Conservation (phyloP, 768 basidiomycete species). For the Boletus tomentosulus region DNA sequence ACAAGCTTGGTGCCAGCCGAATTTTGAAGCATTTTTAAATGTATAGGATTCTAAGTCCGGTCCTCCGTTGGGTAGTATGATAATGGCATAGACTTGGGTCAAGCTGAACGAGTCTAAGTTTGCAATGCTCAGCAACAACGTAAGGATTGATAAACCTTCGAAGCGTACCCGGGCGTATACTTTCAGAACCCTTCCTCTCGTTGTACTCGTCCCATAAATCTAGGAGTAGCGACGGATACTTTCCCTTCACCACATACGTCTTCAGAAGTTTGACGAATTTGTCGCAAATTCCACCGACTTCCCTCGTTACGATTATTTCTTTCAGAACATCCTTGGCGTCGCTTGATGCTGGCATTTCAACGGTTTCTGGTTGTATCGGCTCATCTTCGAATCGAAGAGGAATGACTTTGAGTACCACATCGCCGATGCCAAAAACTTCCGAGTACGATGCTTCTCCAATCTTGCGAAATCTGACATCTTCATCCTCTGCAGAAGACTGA, state of each 20-base stretch:
- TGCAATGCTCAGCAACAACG: conserved; percentile 5
- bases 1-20: conserved; percentile 82
- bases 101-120: conserved; percentile 65
- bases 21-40: conserved; percentile 53
- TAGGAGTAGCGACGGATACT: conserved; percentile 76
- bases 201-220: conserved; percentile 86
- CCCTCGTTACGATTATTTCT: conserved; percentile 72
- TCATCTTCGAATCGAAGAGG: conserved; percentile 60
- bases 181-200: conserved; percentile 71
- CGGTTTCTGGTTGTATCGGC: conserved; percentile 27
- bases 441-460: conserved; percentile 97
- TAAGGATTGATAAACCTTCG: neutral
- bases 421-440: conserved; percentile 89
- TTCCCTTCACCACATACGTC: conserved; percentile 81
- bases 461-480: conserved; percentile 58
- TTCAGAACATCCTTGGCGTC: conserved; percentile 75
- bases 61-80: conserved; percentile 88
- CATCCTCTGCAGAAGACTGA: conserved; percentile 29
- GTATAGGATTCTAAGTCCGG: conserved; percentile 84
- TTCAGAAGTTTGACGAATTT: conserved; percentile 82
- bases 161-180: conserved; percentile 73
- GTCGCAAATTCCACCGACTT: conserved; percentile 69
- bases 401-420: conserved; percentile 88
- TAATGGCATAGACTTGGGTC: conserved; percentile 82
- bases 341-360: conserved; percentile 62